Evolutionary conservation across 208 protist species (phyloP), one percentile per base, ranked within the genome.

Genomic region (Entamoeba nuttalli): DNA sequence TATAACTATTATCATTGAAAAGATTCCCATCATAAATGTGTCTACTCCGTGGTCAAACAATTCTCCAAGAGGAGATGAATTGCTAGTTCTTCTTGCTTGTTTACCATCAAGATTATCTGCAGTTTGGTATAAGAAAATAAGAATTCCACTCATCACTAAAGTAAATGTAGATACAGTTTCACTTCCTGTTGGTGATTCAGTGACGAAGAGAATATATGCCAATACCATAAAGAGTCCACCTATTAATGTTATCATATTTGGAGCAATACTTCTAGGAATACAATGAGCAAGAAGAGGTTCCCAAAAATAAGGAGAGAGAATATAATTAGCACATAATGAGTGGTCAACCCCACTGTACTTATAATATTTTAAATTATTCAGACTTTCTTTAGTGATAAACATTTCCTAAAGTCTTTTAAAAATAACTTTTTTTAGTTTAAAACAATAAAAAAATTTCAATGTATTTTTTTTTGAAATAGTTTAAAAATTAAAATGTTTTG

Each of bases 221-320:
- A 94, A 30, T 48, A 30, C 3, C 21, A 44, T n/a, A 17, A 35
- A 95, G 1, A 95, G 35, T 5, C 55, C 35, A 4, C 94, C 94
- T 7, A 69, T 73, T 4, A 95, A 11, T 4, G 94, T 95, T 15
- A 95, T 48, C 94, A 95, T 73, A n/a, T 95, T 95, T 14, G 94
- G 94, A 35, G 94, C 94, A 69, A 95, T 57, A 51, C 3, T 95
- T 4, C 2, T 17, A 0, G 94, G 94, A 19, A 95, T 50, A n/a
- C 17, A 25, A 84, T 84, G 30, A 7, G 19, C 4, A 25, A 84
- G 62, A 30, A 84, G 25, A 11, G 62, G 62, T n/a, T 84, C 62
- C 62, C 62, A 84, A 21, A 93, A 93, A 44, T 51, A 95, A n/a
- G 94, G 94, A 14, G 52, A 48, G 17, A 95, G 14, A 4, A 95